Conservation (phyloP, 2,329 filamentous ascomycete species). For the Juglanconis sp. region DNA sequence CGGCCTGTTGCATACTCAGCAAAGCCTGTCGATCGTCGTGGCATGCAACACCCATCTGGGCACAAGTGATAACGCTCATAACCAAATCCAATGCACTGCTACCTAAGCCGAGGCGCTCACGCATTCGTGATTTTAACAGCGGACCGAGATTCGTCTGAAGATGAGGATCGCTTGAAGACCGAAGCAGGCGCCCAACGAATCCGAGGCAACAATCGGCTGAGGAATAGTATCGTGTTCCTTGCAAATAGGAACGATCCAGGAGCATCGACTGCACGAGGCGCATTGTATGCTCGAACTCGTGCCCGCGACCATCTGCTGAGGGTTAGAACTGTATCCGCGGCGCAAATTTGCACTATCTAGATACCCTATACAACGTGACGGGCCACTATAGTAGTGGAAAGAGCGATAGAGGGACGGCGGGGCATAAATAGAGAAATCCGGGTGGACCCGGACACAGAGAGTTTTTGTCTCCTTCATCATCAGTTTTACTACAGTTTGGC, state of each 20-base stretch:
- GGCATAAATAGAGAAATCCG: no score
- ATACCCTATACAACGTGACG: no score
- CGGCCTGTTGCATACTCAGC: constrained; percentile 27
- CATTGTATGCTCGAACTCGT: constrained; percentile 24
- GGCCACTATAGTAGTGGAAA: no score
- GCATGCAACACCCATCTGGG: constrained; percentile 23
- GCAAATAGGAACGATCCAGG: constrained; percentile 26
- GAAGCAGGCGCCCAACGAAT: constrained; percentile 23
- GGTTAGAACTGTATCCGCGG: no score
- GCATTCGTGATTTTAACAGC: constrained; percentile 23
- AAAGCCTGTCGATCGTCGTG: constrained; percentile 19
- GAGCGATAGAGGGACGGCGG: no score
- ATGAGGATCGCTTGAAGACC: constrained; percentile 22
- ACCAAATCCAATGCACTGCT: constrained; percentile 27
- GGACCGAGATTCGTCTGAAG: constrained; percentile 23
- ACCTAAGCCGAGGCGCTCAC: constrained; percentile 23
- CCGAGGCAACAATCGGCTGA: constrained; percentile 31
- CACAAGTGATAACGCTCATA: constrained; percentile 28
- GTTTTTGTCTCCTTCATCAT: no score
- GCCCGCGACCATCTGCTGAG: constrained; percentile 15
- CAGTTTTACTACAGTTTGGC: no score
- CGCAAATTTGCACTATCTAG: no score
- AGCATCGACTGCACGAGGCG: constrained; percentile 24
- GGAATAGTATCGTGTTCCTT: constrained; percentile 31
- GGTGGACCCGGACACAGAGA: no score